Evolutionary conservation across 257 asterid genomes (phyloP), one percentile per base, ranked within the genome.

Genomic region (Penstemon eatonii): DNA sequence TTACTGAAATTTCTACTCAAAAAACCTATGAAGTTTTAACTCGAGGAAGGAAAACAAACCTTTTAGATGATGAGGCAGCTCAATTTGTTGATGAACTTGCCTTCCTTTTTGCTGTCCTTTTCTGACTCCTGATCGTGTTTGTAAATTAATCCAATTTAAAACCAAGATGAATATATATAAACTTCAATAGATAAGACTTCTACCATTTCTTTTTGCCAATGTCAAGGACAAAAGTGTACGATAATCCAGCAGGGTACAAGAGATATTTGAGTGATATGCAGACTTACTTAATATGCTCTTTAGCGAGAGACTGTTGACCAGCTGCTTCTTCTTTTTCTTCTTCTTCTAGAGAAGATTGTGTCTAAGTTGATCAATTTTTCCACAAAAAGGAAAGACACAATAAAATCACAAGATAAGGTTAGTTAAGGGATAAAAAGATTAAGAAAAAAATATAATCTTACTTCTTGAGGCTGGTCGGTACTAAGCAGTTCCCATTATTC

Each of bases 201-300:
- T 25, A 25, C 33, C 33, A 25, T 25, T 25, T 25, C 33, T 25
- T 25, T 25, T 25, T 25, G 33, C 33, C 33, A 2, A 25, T 25
- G 33, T 25, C 33, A 25, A 25, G 33, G 33, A 25, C 33, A 25
- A 25, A 25, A 25, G 33, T 25, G 33, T 25, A 25, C 2, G 33
- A 25, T 25, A 25, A 25, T 25, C 33, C 33, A 25, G 33, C 3
- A 25, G 33, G 33, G 33, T 25, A 25, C 2, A 25, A 25, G 33
- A 25, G 33, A 25, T 25, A 25, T 25, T 25, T 25, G 33, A 25
- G 33, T 37, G 62, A 15, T 5, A 11, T 25, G 50, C 19, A 7
- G 67, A 80, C 92, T 86, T 75, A 86, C 92, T 63, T 75, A 72
- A 57, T 47, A 57, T 74, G 72, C 58, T 67, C 77, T 49, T 60